Conservation (phyloP, 345 rosid species). For the Nephelium lappaceum region DNA sequence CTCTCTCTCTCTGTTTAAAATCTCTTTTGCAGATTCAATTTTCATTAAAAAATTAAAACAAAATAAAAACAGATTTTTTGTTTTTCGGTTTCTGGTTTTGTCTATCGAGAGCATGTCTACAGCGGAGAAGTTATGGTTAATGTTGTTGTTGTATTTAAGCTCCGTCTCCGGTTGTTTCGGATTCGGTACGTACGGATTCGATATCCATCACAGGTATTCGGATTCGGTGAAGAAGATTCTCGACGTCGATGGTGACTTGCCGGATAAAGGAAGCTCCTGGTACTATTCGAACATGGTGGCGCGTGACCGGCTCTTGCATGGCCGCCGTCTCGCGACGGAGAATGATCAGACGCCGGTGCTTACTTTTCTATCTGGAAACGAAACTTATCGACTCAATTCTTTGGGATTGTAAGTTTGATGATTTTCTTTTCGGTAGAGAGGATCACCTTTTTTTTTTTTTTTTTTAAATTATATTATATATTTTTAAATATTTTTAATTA, state of each 20-base stretch:
- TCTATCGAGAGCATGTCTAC: not conserved
- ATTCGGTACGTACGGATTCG: constrained; percentile 68
- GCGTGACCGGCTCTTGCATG: constrained; percentile 70
- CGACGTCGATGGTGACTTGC: constrained; percentile 54
- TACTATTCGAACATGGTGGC: constrained; percentile 72
- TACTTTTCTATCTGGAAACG: constrained; percentile 71
- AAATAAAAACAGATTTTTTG: no score
- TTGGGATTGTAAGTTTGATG: constrained; percentile 72
- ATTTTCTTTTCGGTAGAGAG: not conserved
- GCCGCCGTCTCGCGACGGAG: constrained; percentile 60
- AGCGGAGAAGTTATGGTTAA: not conserved
- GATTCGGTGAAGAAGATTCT: constrained; percentile 72
- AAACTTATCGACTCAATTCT: constrained; percentile 46
- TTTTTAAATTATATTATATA: not conserved
- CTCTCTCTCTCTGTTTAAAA: not conserved
- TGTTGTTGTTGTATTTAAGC: constrained; percentile 19
- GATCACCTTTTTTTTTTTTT: not conserved
- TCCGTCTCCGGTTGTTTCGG: constrained; percentile 29
- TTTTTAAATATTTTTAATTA: no score
- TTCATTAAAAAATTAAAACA: no score
- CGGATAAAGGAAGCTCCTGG: constrained; percentile 58
- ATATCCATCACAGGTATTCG: constrained; percentile 79
- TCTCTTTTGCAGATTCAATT: not conserved
- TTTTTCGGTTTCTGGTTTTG: not conserved
- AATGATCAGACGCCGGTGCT: constrained; percentile 48